Evolutionary conservation across 768 basidiomycete species (phyloP).

Genomic region (Trichaptum fuscoviolaceum): DNA sequence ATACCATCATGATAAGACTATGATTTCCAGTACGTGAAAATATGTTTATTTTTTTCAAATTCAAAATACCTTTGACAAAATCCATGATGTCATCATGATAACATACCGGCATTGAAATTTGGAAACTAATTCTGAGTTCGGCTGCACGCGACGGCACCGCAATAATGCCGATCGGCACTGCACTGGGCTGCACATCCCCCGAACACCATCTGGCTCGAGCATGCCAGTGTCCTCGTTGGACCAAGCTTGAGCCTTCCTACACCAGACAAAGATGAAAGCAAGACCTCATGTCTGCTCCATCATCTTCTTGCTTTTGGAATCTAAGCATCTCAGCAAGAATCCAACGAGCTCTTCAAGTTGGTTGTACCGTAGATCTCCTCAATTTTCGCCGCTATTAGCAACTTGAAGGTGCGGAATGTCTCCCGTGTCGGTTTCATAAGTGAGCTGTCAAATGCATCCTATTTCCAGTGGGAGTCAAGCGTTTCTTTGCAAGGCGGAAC

Average conservation of each 20-base stretch:
- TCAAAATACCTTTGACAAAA: too few species aligned
- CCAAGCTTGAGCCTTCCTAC: constrained; percentile 17
- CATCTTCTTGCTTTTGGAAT: constrained; percentile 13
- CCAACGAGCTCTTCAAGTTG: constrained; percentile 83
- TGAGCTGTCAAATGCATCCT: constrained; percentile 53
- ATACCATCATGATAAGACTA: too few species aligned
- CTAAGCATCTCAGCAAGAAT: constrained; percentile 80
- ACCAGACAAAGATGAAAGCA: constrained; percentile 7
- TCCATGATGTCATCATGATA: too few species aligned
- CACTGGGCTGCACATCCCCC: too few species aligned
- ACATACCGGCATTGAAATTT: too few species aligned
- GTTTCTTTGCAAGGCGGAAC: constrained; percentile 84
- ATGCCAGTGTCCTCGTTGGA: too few species aligned
- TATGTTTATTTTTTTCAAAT: too few species aligned
- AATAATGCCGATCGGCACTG: too few species aligned
- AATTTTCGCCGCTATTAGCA: constrained; percentile 89
- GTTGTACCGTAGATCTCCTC: constrained; percentile 82
- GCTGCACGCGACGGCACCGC: too few species aligned
- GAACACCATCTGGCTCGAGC: too few species aligned
- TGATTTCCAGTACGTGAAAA: too few species aligned
- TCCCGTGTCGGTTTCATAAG: constrained; percentile 54
- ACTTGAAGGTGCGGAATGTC: constrained; percentile 74
- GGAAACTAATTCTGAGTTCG: too few species aligned
- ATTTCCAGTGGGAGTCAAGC: constrained; percentile 73
- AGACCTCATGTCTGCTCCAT: not conserved